Conservation (phyloP, 441 rosid genomes). For the Cnidoscolus chayamansa region DNA sequence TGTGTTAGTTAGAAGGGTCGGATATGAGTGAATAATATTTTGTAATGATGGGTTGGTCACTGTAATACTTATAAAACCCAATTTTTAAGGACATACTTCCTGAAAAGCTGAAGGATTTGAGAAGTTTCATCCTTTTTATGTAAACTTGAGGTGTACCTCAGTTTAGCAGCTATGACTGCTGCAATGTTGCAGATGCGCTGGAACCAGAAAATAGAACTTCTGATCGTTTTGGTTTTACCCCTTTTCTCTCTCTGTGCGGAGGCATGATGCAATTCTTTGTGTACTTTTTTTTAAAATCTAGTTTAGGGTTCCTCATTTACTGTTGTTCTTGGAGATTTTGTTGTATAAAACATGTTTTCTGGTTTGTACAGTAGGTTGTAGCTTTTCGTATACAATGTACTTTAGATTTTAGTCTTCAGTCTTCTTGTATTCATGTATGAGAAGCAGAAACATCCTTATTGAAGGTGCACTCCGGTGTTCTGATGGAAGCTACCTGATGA, state of each 20-base stretch:
- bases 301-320: constrained; percentile 15
- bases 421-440: constrained; percentile 7
- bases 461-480: constrained; percentile 12
- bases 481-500: neutral
- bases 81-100: constrained; percentile 1
- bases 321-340: constrained; percentile 2
- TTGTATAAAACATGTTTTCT: constrained; percentile 12
- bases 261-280: constrained; percentile 1
- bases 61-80: constrained; percentile 20
- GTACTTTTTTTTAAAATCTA: constrained; percentile 14
- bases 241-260: no score
- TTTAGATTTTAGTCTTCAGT: constrained; percentile 2
- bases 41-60: constrained; percentile 17
- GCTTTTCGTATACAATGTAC: constrained; percentile 17
- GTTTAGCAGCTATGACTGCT: neutral
- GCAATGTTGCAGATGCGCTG: constrained; percentile 5
- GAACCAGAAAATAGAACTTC: neutral
- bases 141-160: no score
- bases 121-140: neutral
- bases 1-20: constrained; percentile 18
- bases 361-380: constrained; percentile 14
- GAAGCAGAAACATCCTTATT: constrained; percentile 4
- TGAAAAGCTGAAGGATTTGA: constrained; percentile 1
- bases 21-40: constrained; percentile 11
- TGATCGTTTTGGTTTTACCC: no score